These are phyloP conservation scores for Rhizodiscina lignyota DNA, from an alignment of 495 filamentous ascomycete genomes.

Conservation along the genomic window DNA sequence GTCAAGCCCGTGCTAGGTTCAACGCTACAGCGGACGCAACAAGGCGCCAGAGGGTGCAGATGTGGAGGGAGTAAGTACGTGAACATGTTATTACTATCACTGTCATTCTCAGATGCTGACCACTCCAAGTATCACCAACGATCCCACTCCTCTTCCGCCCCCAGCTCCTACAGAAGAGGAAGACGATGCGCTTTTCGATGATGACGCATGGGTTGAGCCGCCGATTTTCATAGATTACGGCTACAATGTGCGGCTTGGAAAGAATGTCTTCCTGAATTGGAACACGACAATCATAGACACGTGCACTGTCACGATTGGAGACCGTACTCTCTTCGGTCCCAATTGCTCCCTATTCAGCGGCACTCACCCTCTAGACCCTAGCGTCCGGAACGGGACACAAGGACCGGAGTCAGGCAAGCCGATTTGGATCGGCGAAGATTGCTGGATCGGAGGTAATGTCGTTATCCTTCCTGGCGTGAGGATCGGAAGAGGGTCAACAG, in stretches of 20 bases:
- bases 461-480: constrained; percentile 62
- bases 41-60: constrained; percentile 39
- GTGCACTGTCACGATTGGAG: constrained; percentile 58
- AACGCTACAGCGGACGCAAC: constrained; percentile 42
- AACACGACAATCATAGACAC: constrained; percentile 66
- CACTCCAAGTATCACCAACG: constrained; percentile 34
- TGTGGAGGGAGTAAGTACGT: constrained; percentile 56
- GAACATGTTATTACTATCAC: constrained; percentile 1
- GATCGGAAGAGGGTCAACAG: constrained; percentile 56
- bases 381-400: constrained; percentile 49
- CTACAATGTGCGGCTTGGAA: constrained; percentile 49
- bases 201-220: constrained; percentile 53
- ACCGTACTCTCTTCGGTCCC: constrained; percentile 64
- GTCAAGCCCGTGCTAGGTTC: constrained; percentile 39
- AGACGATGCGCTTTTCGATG: constrained; percentile 40
- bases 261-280: constrained; percentile 60
- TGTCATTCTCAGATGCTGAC: constrained; percentile 5
- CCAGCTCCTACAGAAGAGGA: constrained; percentile 31
- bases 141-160: constrained; percentile 45
- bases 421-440: constrained; percentile 70
- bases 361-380: constrained; percentile 62
- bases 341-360: constrained; percentile 59
- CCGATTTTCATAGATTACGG: constrained; percentile 66
- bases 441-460: constrained; percentile 75
- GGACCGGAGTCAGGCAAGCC: constrained; percentile 64